Evolutionary conservation across 225 moss, liverwort and hornwort genomes (phyloP).

Genomic region (Pleurozium schreberi): DNA sequence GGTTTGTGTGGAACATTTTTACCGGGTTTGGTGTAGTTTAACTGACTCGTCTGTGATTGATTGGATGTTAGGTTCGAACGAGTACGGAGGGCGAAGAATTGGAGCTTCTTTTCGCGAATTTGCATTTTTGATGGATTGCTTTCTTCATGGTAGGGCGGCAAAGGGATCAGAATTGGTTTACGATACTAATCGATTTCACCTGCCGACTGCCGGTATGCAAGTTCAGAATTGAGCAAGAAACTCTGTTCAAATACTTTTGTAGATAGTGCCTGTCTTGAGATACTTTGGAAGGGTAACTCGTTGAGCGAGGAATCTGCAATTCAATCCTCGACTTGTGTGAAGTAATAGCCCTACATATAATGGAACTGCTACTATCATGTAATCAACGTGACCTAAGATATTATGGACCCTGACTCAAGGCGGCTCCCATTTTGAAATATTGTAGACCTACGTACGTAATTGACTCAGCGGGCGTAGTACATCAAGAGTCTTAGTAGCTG

Average conservation of each 20-base stretch:
- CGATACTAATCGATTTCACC: not conserved
- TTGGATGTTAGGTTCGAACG: slow-evolving; percentile 23
- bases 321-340: not conserved
- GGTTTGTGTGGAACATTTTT: not conserved
- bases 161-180: not conserved
- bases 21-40: not conserved
- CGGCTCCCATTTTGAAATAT: not conserved
- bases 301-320: not conserved
- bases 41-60: not conserved
- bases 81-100: slow-evolving; percentile 55
- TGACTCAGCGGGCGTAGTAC: not conserved
- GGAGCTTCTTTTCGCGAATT: slow-evolving; percentile 52
- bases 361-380: not conserved
- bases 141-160: not conserved
- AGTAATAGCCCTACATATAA: not conserved
- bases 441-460: not conserved
- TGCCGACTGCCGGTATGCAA: not conserved
- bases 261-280: not conserved
- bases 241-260: not conserved
- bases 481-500: not conserved
- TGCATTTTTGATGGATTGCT: slow-evolving; percentile 29
- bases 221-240: not conserved
- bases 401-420: not conserved
- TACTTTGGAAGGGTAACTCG: not conserved
- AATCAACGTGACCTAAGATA: too few relatives aligned